Conservation (phyloP, 2,329 filamentous ascomycete species). For the Macrophomina tecta region DNA sequence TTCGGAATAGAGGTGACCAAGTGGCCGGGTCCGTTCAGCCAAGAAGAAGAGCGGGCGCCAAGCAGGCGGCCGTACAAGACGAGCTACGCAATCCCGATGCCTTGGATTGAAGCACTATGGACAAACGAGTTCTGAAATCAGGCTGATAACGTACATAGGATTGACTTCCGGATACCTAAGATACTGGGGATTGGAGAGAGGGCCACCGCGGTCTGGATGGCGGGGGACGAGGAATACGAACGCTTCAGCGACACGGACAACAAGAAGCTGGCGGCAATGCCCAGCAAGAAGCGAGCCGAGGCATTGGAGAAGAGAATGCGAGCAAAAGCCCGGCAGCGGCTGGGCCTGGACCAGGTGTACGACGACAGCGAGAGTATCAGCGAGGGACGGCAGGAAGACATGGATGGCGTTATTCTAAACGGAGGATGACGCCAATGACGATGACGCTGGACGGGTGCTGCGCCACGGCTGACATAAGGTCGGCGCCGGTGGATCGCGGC, state of each 20-base stretch:
- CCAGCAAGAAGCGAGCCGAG: slow-evolving; percentile 9
- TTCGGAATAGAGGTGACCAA: slow-evolving; percentile 27
- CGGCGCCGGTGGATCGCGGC: not conserved
- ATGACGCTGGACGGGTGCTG: slow-evolving; percentile 12
- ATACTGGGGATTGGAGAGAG: slow-evolving; percentile 15
- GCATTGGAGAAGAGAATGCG: slow-evolving; percentile 14
- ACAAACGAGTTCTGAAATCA: slow-evolving; percentile 16
- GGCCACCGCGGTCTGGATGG: not conserved
- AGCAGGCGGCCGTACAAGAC: slow-evolving; percentile 11
- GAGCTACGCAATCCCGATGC: slow-evolving; percentile 27
- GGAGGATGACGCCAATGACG: slow-evolving; percentile 14
- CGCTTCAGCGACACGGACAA: slow-evolving; percentile 24
- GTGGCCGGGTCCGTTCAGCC: slow-evolving; percentile 23
- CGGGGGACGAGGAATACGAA: slow-evolving; percentile 19
- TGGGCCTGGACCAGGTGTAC: not conserved
- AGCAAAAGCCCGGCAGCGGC: not conserved
- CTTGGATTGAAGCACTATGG: slow-evolving; percentile 23
- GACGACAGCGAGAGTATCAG: slow-evolving; percentile 23
- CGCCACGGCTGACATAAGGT: slow-evolving; percentile 27
- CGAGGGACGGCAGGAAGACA: slow-evolving; percentile 12
- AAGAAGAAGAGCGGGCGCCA: slow-evolving; percentile 23
- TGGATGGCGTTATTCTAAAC: slow-evolving; percentile 22
- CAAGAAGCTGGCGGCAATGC: not conserved
- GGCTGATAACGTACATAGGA: not conserved
- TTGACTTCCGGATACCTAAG: slow-evolving; percentile 12